These are phyloP conservation scores for Agaricus sinodeliciosus DNA, from an alignment of 768 basidiomycete species.

Conservation along the genomic window DNA sequence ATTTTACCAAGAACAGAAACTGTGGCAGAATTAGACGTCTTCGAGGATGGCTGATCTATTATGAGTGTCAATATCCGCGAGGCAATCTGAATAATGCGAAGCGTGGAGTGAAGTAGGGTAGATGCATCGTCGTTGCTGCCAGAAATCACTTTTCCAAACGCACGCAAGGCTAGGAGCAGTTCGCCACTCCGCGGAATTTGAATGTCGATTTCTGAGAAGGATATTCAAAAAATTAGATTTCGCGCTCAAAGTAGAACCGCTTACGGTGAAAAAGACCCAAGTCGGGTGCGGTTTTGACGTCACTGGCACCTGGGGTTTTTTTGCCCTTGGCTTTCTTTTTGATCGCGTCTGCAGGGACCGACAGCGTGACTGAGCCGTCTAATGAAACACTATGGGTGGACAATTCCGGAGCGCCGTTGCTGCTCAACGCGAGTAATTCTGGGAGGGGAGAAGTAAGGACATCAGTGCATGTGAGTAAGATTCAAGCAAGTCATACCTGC, in stretches of 20 bases:
- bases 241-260: not conserved
- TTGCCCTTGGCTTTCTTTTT: conserved; percentile 6
- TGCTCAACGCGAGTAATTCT: not conserved
- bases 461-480: not conserved
- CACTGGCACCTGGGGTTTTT: conserved; percentile 5
- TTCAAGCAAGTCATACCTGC: not conserved
- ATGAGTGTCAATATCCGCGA: not conserved
- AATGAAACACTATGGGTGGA: not conserved
- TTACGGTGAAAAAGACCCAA: too few relatives aligned
- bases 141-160: conserved; percentile 1
- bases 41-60: not conserved
- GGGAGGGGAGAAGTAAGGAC: too few relatives aligned
- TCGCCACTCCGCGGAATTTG: conserved; percentile 4
- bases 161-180: conserved; percentile 1
- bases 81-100: not conserved
- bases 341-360: not conserved
- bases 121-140: not conserved
- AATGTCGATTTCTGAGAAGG: not conserved
- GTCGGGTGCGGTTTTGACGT: not conserved
- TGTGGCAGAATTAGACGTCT: not conserved
- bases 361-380: not conserved
- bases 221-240: not conserved
- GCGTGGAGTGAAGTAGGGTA: conserved; percentile 5
- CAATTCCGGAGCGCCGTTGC: not conserved
- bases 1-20: not conserved